Percentiles rank a stretch among this genome's conserved stretches.
These are phyloP conservation scores for Cercospora sojina DNA, from an alignment of 2,329 filamentous ascomycete genomes.

Conservation along the genomic window DNA sequence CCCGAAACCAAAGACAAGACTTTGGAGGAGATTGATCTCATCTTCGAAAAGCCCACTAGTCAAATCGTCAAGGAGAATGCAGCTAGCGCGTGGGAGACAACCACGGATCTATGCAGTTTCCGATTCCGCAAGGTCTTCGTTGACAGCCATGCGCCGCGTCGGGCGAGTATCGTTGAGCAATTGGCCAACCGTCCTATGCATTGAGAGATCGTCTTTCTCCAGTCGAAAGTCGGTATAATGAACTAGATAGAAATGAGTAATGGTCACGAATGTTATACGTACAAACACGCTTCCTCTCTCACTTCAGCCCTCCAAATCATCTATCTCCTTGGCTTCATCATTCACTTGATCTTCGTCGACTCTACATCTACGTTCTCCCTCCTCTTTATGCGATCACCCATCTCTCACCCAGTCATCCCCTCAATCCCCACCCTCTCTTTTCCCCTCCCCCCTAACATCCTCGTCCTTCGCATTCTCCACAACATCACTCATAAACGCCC, in stretches of 20 bases:
- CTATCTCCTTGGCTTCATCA: too few species aligned
- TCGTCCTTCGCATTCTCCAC: slow-evolving; percentile 48
- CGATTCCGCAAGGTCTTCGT: slow-evolving; percentile 52
- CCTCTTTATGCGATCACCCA: too few species aligned
- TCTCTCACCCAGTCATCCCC: background rate
- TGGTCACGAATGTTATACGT: background rate
- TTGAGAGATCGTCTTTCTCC: background rate
- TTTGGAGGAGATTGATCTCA: slow-evolving; percentile 68
- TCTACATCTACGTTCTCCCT: background rate
- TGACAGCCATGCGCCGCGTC: slow-evolving; percentile 24
- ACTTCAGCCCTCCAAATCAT: too few species aligned
- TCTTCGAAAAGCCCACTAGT: slow-evolving; percentile 63
- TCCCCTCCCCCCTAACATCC: slow-evolving; percentile 36
- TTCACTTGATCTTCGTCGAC: background rate
- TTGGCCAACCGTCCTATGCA: background rate
- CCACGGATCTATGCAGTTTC: slow-evolving; percentile 46
- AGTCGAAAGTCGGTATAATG: background rate
- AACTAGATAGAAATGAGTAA: background rate
- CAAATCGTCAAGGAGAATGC: slow-evolving; percentile 63
- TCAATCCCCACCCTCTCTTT: background rate
- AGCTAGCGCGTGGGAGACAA: slow-evolving; percentile 47
- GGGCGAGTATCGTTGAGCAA: slow-evolving; percentile 21
- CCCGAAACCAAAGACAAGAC: slow-evolving; percentile 62
- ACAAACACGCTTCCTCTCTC: background rate
- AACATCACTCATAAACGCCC: slow-evolving; percentile 52